Conservation (phyloP, 208 protist species). For the Trypanosomatidae sp. region DNA sequence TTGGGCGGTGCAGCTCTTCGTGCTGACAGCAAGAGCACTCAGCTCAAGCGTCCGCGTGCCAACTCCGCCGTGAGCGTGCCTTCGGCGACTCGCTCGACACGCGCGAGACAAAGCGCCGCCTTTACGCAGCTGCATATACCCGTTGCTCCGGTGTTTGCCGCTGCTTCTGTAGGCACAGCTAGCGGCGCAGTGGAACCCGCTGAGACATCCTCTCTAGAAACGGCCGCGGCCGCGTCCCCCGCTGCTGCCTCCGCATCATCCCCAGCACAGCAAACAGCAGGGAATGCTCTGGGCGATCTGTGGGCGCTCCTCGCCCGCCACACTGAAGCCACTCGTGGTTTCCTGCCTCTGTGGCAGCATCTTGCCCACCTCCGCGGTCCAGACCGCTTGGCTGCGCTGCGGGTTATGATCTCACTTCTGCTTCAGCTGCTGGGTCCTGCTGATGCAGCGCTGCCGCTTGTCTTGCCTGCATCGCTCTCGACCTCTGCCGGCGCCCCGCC, state of each 20-base stretch:
- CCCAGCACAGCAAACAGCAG: neutral
- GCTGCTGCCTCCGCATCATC: neutral
- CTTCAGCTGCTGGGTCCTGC: slow-evolving; percentile 19
- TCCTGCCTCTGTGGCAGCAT: slow-evolving; percentile 27
- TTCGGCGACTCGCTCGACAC: neutral
- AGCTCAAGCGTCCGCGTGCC: slow-evolving; percentile 11
- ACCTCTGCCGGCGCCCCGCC: neutral
- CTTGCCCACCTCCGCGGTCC: slow-evolving; percentile 12
- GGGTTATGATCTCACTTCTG: slow-evolving; percentile 11
- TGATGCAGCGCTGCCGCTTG: neutral
- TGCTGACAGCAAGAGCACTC: neutral
- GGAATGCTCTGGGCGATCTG: slow-evolving; percentile 4
- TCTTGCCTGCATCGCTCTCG: neutral
- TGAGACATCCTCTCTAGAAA: neutral
- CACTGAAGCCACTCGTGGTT: slow-evolving; percentile 17
- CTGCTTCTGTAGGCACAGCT: neutral
- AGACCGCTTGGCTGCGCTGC: slow-evolving; percentile 12
- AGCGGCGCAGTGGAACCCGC: neutral
- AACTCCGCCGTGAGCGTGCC: neutral
- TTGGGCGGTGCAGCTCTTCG: slow-evolving; percentile 22
- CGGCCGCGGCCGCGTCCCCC: neutral
- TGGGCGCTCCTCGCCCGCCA: slow-evolving; percentile 18
- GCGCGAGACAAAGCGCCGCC: neutral
- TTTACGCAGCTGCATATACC: slow-evolving; percentile 13
- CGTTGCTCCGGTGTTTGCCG: slow-evolving; percentile 12